Evolutionary conservation across 805 yeast species (phyloP).

Genomic region (Spathaspora passalidarum): DNA sequence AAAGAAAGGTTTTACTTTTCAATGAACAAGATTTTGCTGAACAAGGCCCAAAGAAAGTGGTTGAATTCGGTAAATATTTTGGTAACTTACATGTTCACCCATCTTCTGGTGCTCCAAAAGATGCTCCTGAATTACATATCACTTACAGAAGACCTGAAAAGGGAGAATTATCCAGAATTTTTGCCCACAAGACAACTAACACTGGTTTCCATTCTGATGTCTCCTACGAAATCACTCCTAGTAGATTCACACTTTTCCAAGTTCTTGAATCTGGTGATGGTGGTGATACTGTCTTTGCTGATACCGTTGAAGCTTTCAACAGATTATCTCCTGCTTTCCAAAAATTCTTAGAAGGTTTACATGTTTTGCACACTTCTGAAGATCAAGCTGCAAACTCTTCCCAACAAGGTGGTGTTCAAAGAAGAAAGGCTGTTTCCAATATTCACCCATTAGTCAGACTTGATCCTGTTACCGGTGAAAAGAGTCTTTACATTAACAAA

Average conservation of each 20-base stretch:
- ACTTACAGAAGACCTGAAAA: conserved; percentile 51
- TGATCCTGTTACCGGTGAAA: conserved; percentile 69
- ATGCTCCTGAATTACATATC: conserved; percentile 60
- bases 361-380: conserved; percentile 66
- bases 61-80: conserved; percentile 58
- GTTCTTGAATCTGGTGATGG: conserved; percentile 62
- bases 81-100: conserved; percentile 76
- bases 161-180: conserved; percentile 34
- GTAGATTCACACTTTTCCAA: conserved; percentile 65
- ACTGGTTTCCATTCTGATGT: conserved; percentile 71
- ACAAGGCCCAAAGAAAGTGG: conserved; percentile 48
- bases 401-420: conserved; percentile 56
- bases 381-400: conserved; percentile 65
- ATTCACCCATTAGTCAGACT: conserved; percentile 70
- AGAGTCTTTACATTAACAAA: conserved; percentile 54
- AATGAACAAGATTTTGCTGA: conserved; percentile 62
- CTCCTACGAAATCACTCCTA: conserved; percentile 70
- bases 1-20: conserved; percentile 66
- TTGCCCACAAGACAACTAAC: conserved; percentile 33
- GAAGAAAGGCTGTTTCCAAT: conserved; percentile 61
- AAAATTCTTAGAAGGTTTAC: conserved; percentile 55
- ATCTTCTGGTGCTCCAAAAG: conserved; percentile 67
- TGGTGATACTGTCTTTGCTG: conserved; percentile 81
- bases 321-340: conserved; percentile 66
- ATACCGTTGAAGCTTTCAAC: conserved; percentile 65